Evolutionary conservation across 441 rosid species (phyloP).

Genomic region (Macaranga tanarius): DNA sequence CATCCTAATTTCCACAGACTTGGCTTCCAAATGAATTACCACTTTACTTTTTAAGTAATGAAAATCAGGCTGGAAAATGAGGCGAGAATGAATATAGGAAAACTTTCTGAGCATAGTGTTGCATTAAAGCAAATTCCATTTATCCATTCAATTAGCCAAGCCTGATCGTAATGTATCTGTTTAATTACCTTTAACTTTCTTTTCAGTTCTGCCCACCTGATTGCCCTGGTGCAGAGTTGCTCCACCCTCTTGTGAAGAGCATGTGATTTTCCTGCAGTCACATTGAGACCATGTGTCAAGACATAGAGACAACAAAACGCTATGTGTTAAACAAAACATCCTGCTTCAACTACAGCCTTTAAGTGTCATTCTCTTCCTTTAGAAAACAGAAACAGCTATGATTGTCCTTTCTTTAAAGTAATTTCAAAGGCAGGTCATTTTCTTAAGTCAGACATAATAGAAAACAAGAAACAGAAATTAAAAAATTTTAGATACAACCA

Average conservation of each 20-base stretch:
- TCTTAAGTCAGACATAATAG: background rate
- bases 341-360: background rate
- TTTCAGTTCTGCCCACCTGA: conserved; percentile 94
- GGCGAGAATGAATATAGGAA: background rate
- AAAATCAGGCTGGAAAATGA: background rate
- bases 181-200: conserved; percentile 79
- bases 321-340: background rate
- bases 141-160: background rate
- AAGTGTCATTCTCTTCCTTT: background rate
- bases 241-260: conserved; percentile 99
- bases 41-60: background rate
- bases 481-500: background rate
- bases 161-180: background rate
- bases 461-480: background rate
- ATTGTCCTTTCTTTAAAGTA: background rate
- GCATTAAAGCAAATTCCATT: background rate
- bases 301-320: conserved; percentile 2
- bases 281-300: conserved; percentile 1
- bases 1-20: background rate
- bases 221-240: conserved; percentile 95
- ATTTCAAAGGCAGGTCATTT: background rate
- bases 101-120: background rate
- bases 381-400: background rate
- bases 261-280: conserved; percentile 87
- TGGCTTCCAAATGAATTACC: background rate